Conservation (phyloP, 257 asterid species). For the Ligustrum vulgare region DNA sequence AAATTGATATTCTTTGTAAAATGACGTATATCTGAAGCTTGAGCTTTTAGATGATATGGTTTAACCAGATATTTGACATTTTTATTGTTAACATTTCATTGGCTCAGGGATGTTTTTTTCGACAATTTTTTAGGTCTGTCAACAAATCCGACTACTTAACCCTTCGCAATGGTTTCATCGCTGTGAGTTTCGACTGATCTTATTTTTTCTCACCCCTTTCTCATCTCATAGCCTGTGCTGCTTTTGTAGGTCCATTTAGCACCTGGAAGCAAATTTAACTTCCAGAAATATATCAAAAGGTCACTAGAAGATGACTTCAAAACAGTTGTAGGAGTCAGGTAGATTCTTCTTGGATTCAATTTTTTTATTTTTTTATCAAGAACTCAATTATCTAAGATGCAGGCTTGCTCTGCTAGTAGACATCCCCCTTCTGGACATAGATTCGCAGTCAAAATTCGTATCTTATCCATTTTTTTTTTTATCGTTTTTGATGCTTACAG, state of each 20-base stretch:
- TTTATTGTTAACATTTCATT: constrained; percentile 17
- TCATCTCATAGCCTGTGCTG: background rate
- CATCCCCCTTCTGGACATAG: background rate
- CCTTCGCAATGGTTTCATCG: constrained; percentile 87
- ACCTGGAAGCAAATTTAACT: constrained; percentile 93
- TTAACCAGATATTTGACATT: background rate
- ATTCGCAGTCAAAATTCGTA: background rate
- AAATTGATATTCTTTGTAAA: background rate
- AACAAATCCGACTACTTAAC: constrained; percentile 89
- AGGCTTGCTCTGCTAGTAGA: background rate
- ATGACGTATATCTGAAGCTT: background rate
- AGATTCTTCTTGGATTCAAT: constrained; percentile 9
- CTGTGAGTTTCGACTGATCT: constrained; percentile 45
- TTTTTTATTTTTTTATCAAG: background rate
- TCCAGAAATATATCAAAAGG: constrained; percentile 90
- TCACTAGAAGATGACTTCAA: constrained; percentile 93
- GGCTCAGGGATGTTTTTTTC: constrained; percentile 83
- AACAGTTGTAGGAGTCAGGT: constrained; percentile 96
- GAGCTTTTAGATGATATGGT: background rate
- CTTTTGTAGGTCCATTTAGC: constrained; percentile 80
- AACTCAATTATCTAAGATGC: background rate
- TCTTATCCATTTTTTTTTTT: constrained; percentile 4
- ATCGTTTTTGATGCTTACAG: constrained; percentile 41
- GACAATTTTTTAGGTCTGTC: constrained; percentile 86
- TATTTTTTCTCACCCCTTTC: background rate